Percentiles rank a stretch among this genome's conserved stretches.
Conservation (phyloP, 441 rosid species). For the Pelargonium citronellum region DNA sequence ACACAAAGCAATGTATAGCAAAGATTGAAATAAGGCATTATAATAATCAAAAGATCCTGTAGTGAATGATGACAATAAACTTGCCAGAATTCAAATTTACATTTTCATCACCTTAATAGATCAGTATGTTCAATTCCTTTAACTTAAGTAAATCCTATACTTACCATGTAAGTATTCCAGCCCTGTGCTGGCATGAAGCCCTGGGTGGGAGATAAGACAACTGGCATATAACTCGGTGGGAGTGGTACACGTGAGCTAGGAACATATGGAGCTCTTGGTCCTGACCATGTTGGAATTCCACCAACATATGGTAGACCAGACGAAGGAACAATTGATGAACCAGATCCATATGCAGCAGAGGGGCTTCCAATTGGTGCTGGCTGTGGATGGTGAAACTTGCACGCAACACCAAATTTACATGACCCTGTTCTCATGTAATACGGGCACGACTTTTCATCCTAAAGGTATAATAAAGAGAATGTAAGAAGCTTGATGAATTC, state of each 20-base stretch:
- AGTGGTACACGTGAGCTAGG: constrained; percentile 48
- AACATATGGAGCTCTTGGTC: constrained; percentile 46
- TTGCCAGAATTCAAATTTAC: neutral
- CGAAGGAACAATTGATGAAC: constrained; percentile 39
- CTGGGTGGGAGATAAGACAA: constrained; percentile 60
- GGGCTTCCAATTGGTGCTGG: constrained; percentile 37
- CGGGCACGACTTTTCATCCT: constrained; percentile 73
- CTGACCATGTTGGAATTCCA: constrained; percentile 50
- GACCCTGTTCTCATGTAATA: constrained; percentile 62
- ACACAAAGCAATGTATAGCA: too few relatives aligned
- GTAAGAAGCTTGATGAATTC: neutral
- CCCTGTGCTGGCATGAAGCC: constrained; percentile 51
- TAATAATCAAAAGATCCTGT: neutral
- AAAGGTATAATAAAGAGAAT: neutral
- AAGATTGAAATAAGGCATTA: neutral
- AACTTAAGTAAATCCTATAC: constrained; percentile 16
- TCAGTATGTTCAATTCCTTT: neutral
- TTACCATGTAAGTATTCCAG: constrained; percentile 68
- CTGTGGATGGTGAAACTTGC: constrained; percentile 81
- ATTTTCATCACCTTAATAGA: neutral
- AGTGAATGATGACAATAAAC: neutral
- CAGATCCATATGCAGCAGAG: constrained; percentile 34
- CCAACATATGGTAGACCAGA: constrained; percentile 43
- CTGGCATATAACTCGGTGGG: constrained; percentile 50
- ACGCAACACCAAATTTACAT: constrained; percentile 67